phyloP scores from a whole-genome alignment of 1,284 basidiomycete species.

The Microbotryum intermedium region DNA sequence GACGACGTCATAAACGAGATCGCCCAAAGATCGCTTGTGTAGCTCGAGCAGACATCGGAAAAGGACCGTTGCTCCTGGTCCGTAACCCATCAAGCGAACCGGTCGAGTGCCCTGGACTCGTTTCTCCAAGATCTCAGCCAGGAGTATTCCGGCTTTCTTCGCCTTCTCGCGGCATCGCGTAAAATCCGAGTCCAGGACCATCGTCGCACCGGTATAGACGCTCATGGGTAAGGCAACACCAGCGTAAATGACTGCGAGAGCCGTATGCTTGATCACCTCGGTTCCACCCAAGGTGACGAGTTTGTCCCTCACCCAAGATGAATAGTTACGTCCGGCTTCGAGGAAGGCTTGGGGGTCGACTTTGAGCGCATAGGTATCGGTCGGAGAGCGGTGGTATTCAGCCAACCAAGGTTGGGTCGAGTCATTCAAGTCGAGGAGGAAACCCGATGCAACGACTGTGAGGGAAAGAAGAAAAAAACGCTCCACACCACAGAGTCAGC shows the following conservation, averaged over 20 bases:
- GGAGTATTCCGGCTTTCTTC: constrained; percentile 46
- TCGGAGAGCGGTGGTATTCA: constrained; percentile 28
- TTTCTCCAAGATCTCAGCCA: constrained; percentile 49
- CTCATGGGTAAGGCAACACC: constrained; percentile 47
- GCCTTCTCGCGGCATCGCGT: constrained; percentile 45
- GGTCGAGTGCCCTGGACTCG: constrained; percentile 50
- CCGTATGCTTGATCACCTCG: constrained; percentile 49
- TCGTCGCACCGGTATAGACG: constrained; percentile 37
- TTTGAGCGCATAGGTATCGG: constrained; percentile 43
- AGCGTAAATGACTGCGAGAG: constrained; percentile 46
- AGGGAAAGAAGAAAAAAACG: constrained; percentile 30
- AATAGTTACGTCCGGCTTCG: constrained; percentile 43
- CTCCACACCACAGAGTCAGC: neutral
- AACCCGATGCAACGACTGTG: constrained; percentile 45
- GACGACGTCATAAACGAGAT: constrained; percentile 47
- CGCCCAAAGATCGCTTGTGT: constrained; percentile 17
- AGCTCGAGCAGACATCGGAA: constrained; percentile 47
- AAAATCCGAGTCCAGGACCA: constrained; percentile 40
- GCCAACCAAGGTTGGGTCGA: constrained; percentile 41
- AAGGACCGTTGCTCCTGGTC: constrained; percentile 48
- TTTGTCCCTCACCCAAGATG: constrained; percentile 31
- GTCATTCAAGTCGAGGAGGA: constrained; percentile 43
- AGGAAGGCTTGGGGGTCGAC: constrained; percentile 41
- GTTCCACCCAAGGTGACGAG: constrained; percentile 40
- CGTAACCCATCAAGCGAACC: constrained; percentile 45